Base-by-base conservation (phyloP, 768 basidiomycete species). In the Boletus rex-veris region DNA sequence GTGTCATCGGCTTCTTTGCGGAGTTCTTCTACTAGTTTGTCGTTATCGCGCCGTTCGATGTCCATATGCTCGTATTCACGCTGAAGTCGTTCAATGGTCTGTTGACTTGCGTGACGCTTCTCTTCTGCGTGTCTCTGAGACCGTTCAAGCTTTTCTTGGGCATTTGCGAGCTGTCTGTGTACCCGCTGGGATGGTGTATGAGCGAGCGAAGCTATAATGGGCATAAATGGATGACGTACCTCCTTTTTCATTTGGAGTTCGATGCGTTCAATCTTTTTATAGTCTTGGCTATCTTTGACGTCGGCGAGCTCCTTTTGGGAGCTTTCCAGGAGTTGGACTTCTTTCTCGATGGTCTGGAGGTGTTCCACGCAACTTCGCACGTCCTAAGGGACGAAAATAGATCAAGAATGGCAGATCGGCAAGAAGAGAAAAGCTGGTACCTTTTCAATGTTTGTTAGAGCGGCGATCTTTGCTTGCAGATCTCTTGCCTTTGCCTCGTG, bases 101-200 rank as follows among this genome's bases (percentile, higher is more conserved):
- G 77, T 57, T 86, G 84, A 60, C 83, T 86, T n/a, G 84, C 79
- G 12, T 76, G 62, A 51, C 86, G 84, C 68, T 88, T 89, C 52
- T 94, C 92, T 67, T 90, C 88, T 7, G 86, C 85, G 57, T 89
- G 86, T 55, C 80, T 78, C 64, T 90, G 85, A 1, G 88, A 86
- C 26, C 90, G 82, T 52, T 87, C 83, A 9, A 93, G 78, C 69
- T 92, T 93, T 60, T 91, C 88, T 42, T 83, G 78, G 5, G 93
- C 93, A 67, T 94, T 92, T 8, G 76, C 71, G 11, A 91, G 74
- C 66, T 95, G 92, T 55, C 86, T 85, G 57, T 81, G 75, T n/a
- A 90, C 82, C 46, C 92, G 89, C 90, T 96, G 57, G 21, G 26
- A 54, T 14, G 35, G 1, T 30, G 5, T 15, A 16, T 58, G 41